Conservation (phyloP, 495 filamentous ascomycete species). For the Neurospora sublineolata region DNA sequence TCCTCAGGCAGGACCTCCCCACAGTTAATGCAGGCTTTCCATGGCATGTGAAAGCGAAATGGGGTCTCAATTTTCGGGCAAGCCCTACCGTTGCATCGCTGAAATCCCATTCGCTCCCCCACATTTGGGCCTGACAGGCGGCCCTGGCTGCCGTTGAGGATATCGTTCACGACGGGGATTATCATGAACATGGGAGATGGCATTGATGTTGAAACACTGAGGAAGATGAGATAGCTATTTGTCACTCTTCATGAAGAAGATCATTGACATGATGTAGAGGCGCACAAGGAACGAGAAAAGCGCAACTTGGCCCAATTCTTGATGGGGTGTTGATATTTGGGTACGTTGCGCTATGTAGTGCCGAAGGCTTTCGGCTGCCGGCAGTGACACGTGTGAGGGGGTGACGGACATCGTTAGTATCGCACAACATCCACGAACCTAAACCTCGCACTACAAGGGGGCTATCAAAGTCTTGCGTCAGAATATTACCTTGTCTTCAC, state of each 20-base stretch:
- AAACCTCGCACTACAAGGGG: background rate
- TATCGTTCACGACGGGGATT: background rate
- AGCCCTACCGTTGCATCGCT: background rate
- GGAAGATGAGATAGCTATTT: background rate
- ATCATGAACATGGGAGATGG: background rate
- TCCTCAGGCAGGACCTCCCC: background rate
- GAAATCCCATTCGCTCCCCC: background rate
- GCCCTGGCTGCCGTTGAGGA: background rate
- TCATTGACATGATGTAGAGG: background rate
- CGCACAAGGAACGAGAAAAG: background rate
- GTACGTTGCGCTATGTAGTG: background rate
- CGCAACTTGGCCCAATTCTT: background rate
- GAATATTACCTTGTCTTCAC: background rate
- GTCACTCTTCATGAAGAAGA: background rate
- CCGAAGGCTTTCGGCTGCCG: background rate
- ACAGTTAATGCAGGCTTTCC: background rate
- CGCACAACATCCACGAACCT: background rate
- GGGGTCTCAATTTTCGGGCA: background rate
- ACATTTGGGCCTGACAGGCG: background rate
- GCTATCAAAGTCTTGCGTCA: background rate
- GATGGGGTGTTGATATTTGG: background rate
- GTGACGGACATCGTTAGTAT: background rate
- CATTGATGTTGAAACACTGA: background rate
- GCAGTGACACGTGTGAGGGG: background rate
- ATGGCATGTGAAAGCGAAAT: background rate